phyloP scores from a whole-genome alignment of 352 stramenopile species.

The Globisporangium lucens region DNA sequence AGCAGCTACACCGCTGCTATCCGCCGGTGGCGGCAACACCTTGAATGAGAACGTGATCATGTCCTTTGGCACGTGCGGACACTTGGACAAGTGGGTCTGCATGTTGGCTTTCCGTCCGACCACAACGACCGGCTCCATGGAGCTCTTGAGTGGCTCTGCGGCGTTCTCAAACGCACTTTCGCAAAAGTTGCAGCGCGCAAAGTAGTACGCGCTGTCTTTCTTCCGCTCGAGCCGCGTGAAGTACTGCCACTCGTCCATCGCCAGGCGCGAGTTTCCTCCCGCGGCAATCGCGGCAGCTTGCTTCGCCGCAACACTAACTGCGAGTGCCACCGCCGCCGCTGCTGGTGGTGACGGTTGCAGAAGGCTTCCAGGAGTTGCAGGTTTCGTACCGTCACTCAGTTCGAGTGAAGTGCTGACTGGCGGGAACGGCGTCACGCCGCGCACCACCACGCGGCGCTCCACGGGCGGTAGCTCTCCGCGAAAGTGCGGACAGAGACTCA shows the following conservation, averaged over 20 bases:
- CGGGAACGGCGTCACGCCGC: slow-evolving; percentile 8
- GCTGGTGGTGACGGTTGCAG: background rate
- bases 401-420: slow-evolving; percentile 2
- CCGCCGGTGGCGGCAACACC: slow-evolving; percentile 7
- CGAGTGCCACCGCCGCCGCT: background rate
- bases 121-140: slow-evolving; percentile 55
- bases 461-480: slow-evolving; percentile 58
- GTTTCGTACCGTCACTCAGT: slow-evolving; percentile 6
- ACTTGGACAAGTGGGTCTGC: slow-evolving; percentile 82
- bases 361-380: background rate
- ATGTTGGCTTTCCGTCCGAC: slow-evolving; percentile 82
- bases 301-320: background rate
- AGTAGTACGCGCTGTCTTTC: slow-evolving; percentile 72
- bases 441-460: slow-evolving; percentile 27
- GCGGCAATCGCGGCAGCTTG: background rate
- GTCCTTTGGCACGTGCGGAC: slow-evolving; percentile 63
- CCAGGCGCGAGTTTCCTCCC: slow-evolving; percentile 29
- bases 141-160: slow-evolving; percentile 39
- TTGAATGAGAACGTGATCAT: slow-evolving; percentile 20
- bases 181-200: slow-evolving; percentile 79
- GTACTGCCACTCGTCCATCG: slow-evolving; percentile 74
- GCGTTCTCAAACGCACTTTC: slow-evolving; percentile 57
- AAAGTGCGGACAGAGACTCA: slow-evolving; percentile 58
- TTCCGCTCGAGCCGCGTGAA: slow-evolving; percentile 77
- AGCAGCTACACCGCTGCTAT: slow-evolving; percentile 5